Evolutionary conservation across 441 rosid species (phyloP).

Genomic region (Biscutella laevigata): DNA sequence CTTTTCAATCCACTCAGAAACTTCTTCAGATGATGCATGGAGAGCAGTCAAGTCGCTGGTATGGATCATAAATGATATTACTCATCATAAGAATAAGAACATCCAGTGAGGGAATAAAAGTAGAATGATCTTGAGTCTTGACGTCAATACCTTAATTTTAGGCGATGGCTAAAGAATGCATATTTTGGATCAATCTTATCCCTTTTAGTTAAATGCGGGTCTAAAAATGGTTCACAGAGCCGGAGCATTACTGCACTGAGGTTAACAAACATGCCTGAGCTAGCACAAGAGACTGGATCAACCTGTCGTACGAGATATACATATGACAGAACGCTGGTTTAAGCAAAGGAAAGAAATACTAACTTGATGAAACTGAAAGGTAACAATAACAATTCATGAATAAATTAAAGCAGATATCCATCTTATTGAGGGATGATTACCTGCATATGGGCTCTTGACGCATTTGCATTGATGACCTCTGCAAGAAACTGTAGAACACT

Average conservation of each 20-base stretch:
- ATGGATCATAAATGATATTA: conserved; percentile 3
- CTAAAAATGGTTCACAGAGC: conserved; percentile 88
- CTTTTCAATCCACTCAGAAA: conserved; percentile 65
- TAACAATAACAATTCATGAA: not conserved
- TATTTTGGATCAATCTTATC: conserved; percentile 83
- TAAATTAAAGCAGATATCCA: not conserved
- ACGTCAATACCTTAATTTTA: conserved; percentile 69
- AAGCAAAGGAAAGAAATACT: not conserved
- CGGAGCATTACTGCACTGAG: conserved; percentile 93
- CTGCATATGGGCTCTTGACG: conserved; percentile 84
- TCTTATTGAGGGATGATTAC: conserved; percentile 24
- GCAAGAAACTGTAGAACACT: conserved; percentile 86
- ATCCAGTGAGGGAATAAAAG: not conserved
- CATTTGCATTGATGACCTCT: conserved; percentile 86
- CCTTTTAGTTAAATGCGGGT: conserved; percentile 62
- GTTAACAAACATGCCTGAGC: conserved; percentile 96
- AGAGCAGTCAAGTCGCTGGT: conserved; percentile 78
- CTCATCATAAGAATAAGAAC: conserved; percentile 17
- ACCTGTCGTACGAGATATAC: conserved; percentile 44
- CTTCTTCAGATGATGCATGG: conserved; percentile 89
- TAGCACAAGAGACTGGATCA: conserved; percentile 85
- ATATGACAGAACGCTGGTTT: conserved; percentile 5
- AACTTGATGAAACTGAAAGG: conserved; percentile 4
- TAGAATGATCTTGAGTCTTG: conserved; percentile 3
- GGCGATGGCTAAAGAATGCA: conserved; percentile 57